Conservation (phyloP, 2,329 filamentous ascomycete species). For the Fusarium algeriense region DNA sequence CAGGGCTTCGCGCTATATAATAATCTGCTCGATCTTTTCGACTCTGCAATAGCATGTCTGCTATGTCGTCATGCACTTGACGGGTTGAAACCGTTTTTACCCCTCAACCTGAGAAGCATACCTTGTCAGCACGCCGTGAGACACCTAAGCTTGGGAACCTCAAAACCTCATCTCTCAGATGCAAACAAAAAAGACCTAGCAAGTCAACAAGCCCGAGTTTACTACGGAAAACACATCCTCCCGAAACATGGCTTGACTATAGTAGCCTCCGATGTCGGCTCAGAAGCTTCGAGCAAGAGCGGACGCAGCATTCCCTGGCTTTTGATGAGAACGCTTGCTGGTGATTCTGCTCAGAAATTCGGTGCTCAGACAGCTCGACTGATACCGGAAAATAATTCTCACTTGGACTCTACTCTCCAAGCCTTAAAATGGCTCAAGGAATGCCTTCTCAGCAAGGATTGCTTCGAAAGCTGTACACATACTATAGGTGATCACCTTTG, state of each 20-base stretch:
- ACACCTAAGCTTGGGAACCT: background rate
- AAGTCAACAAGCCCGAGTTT: background rate
- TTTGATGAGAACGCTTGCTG: background rate
- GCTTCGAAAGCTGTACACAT: background rate
- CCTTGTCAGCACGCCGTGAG: background rate
- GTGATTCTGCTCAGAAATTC: background rate
- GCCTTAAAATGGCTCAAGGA: slow-evolving; percentile 1
- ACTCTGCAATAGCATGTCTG: background rate
- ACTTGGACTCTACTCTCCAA: background rate
- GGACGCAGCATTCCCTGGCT: background rate
- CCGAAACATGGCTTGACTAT: background rate
- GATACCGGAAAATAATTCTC: background rate
- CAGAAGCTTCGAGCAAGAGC: accelerated
- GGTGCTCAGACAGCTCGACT: background rate
- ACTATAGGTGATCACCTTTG: background rate
- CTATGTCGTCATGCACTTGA: background rate
- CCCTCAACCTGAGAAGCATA: background rate
- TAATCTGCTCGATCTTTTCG: background rate
- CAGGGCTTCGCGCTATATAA: background rate
- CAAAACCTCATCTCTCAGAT: accelerated
- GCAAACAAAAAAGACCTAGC: background rate
- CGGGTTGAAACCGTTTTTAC: background rate
- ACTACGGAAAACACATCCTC: background rate
- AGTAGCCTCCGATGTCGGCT: background rate
- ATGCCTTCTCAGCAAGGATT: background rate